Evolutionary conservation across 2,329 filamentous ascomycete species (phyloP).

Genomic region (Leptographium galeiforme): DNA sequence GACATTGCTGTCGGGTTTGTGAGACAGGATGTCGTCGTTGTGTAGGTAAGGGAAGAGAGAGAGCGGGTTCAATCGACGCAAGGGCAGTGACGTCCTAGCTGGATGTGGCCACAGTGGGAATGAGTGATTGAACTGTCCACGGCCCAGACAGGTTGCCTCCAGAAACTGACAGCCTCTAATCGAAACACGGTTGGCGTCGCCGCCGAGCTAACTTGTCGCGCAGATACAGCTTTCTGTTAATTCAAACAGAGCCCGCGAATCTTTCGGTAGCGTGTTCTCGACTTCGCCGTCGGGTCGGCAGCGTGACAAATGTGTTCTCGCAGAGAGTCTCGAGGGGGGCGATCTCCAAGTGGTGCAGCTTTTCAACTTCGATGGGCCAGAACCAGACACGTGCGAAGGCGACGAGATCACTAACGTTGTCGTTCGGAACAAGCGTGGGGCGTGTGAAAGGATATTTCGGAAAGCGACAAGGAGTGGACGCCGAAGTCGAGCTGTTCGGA

Average conservation of each 20-base stretch:
- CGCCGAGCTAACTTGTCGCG: not conserved
- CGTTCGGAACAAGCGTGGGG: not conserved
- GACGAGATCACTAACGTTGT: not conserved
- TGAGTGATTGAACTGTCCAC: slow-evolving; percentile 1
- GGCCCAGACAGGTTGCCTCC: slow-evolving; percentile 2
- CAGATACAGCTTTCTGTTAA: not conserved
- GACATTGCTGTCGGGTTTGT: slow-evolving; percentile 27
- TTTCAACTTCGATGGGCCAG: not conserved
- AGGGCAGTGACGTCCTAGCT: too few relatives aligned
- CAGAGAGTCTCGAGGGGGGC: not conserved
- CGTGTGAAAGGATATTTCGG: not conserved
- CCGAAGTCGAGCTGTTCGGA: not conserved
- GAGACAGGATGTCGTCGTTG: not conserved
- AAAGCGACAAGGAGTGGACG: not conserved
- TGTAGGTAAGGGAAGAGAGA: not conserved
- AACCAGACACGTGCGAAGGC: not conserved
- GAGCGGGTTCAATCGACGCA: not conserved
- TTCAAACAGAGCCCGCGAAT: not conserved
- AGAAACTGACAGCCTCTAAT: not conserved
- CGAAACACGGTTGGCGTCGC: not conserved
- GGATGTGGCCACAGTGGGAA: not conserved
- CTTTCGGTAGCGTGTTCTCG: not conserved
- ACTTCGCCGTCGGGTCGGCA: not conserved
- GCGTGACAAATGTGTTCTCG: not conserved
- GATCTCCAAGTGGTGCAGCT: not conserved